A percentile compares a stretch with the other conserved stretches of the same genome.
These are phyloP conservation scores for Lecanoromycetidae sp. DNA, from an alignment of 2,329 filamentous ascomycete species.

Conservation along the genomic window DNA sequence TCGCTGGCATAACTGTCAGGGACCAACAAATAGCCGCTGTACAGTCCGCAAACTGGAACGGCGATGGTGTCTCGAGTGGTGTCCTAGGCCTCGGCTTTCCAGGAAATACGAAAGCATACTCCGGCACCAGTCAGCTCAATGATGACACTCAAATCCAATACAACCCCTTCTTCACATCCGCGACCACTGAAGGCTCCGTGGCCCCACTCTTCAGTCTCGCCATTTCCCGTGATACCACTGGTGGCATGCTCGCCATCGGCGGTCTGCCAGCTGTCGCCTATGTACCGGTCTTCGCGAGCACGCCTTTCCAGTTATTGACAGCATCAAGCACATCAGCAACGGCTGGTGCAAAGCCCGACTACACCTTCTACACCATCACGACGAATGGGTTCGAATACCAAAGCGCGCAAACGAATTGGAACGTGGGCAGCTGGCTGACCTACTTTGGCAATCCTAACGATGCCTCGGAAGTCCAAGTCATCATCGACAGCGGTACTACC, in stretches of 20 bases:
- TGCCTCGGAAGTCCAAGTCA: constrained; percentile 27
- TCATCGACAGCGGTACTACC: constrained; percentile 36
- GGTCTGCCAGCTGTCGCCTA: constrained; percentile 36
- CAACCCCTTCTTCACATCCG: constrained; percentile 39
- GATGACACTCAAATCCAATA: constrained; percentile 29
- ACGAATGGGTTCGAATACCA: constrained; percentile 25
- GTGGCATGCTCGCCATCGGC: constrained; percentile 38
- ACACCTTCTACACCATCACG: constrained; percentile 30
- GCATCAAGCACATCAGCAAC: constrained; percentile 18
- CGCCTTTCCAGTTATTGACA: constrained; percentile 25
- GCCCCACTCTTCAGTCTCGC: constrained; percentile 39
- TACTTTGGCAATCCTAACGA: constrained; percentile 19
- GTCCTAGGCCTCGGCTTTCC: constrained; percentile 42
- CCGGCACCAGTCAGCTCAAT: constrained; percentile 21
- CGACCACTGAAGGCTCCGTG: constrained; percentile 35
- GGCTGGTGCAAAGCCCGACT: constrained; percentile 16
- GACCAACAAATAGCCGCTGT: constrained; percentile 38
- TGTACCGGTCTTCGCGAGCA: constrained; percentile 25
- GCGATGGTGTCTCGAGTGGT: constrained; percentile 36
- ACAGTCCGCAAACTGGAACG: constrained; percentile 31
- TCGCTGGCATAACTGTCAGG: constrained; percentile 36
- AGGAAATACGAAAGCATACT: constrained; percentile 33
- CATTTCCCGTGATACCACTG: constrained; percentile 25
- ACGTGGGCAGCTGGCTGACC: constrained; percentile 6
- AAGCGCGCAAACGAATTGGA: constrained; percentile 10